Evolutionary conservation across 345 rosid genomes (phyloP).

Genomic region (Bruguiera gymnorhiza): DNA sequence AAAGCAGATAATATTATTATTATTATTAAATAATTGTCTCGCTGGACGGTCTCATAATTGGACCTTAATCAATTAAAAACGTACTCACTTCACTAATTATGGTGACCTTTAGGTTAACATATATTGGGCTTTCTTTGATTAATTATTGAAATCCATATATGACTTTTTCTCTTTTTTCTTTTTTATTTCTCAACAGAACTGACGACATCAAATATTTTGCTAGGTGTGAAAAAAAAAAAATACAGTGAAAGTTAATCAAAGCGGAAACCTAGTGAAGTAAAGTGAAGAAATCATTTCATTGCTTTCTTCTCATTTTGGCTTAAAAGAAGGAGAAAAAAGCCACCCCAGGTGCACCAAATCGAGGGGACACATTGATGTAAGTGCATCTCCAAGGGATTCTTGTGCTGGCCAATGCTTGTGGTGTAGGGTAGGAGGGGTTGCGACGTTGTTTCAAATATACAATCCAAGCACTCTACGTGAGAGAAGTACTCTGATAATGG

Average conservation of each 20-base stretch:
- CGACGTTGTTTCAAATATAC: neutral
- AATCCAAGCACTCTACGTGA: slow-evolving; percentile 2
- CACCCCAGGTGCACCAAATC: slow-evolving; percentile 27
- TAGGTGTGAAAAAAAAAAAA: no score
- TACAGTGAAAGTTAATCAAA: neutral
- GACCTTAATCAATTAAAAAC: no score
- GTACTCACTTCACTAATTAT: no score
- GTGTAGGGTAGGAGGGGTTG: neutral
- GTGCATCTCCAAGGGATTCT: slow-evolving; percentile 7
- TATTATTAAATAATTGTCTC: no score
- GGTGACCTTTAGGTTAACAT: no score
- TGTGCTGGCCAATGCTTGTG: slow-evolving; percentile 6
- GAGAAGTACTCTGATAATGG: neutral
- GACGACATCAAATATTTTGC: no score
- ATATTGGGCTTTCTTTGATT: no score
- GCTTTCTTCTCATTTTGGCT: neutral
- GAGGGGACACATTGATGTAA: slow-evolving; percentile 24
- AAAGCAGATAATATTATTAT: no score
- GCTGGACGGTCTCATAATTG: no score
- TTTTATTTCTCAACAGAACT: no score
- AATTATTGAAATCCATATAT: no score
- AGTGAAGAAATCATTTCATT: neutral
- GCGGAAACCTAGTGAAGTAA: neutral
- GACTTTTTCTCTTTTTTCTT: no score
- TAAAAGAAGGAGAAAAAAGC: slow-evolving; percentile 1